Evolutionary conservation across 257 asterid species (phyloP), one percentile per base, ranked within the genome.

Genomic region (Lithospermum erythrorhizon): DNA sequence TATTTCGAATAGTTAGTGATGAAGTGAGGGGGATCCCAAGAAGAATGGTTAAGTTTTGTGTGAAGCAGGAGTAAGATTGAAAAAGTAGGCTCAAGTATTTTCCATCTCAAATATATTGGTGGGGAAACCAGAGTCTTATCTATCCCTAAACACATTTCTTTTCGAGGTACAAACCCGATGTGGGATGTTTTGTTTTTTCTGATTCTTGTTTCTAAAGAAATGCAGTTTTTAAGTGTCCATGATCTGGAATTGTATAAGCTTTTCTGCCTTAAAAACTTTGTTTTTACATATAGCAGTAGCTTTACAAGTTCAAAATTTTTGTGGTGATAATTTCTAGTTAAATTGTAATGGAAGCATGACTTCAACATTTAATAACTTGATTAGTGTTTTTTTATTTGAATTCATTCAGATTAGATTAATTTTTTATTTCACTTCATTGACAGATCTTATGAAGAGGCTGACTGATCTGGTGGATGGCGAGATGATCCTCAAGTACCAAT

Each of bases 101-200:
- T n/a, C n/a, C n/a, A 78, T 41, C 96, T 87, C 70, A 87, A 85
- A 65, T 90, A 90, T 22, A 80, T 83, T 8, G 97, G 97, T 19
- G 95, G 97, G 9, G 94, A 90, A 75, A 90, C 97, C 47, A 89
- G 97, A 8, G 82, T 90, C 61, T 77, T 87, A 41, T 81, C 95
- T 2, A 83, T 81, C 27, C 76, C 83, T 35, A 68, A 76, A 18
- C 81, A 85, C 29, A 80, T 85, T 47, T 63, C 79, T 65, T 83
- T 81, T 70, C 81, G 68, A 41, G 49, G 49, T 41, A 41, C 14
- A 41, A n/a, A n/a, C n/a, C n/a, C n/a, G n/a, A n/a, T n/a, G n/a
- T n/a, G n/a, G n/a, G n/a, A n/a, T n/a, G n/a, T n/a, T n/a, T n/a
- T n/a, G n/a, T n/a, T n/a, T n/a, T n/a, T n/a, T n/a, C n/a, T n/a